Evolutionary conservation across 2,329 filamentous ascomycete genomes (phyloP), one percentile per base, ranked within the genome.

Genomic region (Trichoderma atroviride): DNA sequence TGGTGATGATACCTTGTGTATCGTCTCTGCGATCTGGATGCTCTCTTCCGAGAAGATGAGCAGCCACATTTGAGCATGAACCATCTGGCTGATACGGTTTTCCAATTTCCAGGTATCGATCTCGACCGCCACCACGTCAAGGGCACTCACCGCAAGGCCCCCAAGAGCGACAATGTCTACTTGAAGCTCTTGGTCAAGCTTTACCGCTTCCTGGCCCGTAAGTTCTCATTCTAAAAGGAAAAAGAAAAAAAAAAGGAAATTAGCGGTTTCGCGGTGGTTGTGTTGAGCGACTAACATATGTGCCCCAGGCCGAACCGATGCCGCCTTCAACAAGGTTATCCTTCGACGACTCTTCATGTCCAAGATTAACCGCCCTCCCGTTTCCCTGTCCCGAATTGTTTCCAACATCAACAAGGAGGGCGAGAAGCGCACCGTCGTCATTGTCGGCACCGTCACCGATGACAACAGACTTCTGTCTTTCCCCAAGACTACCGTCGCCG

Each of bases 111-210:
- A 90, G 88, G 88, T 89, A 90, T 91, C 84, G 89, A 91, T 89
- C 85, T 91, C 79, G 85, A 89, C 83, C 84, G 84, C 77, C 88
- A 91, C 84, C 89, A 91, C 83, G 87, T 89, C 80, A 87, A 87
- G 81, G 84, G 80, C 81, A 90, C 88, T 75, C 94, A 97, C 88
- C 93, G 94, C 84, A 93, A 92, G 89, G 93, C 93, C 77, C 93
- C 94, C 81, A 97, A 97, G 92, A 97, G 92, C 87, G 92, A 97
- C 87, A 97, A 97, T 89, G 93, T 95, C 80, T 97, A 97, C 86
- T 88, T 97, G 78, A 95, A 95, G 89, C 90, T 97, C 82, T 88
- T 98, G 83, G 94, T 97, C 85, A 97, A 97, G 91, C 92, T 97
- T 68, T 97, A 97, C 89, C 92, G 93, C 88, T 97, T 97, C 89